Conservation (phyloP, 805 yeast species). For the Sugiyamaella smithiae region DNA sequence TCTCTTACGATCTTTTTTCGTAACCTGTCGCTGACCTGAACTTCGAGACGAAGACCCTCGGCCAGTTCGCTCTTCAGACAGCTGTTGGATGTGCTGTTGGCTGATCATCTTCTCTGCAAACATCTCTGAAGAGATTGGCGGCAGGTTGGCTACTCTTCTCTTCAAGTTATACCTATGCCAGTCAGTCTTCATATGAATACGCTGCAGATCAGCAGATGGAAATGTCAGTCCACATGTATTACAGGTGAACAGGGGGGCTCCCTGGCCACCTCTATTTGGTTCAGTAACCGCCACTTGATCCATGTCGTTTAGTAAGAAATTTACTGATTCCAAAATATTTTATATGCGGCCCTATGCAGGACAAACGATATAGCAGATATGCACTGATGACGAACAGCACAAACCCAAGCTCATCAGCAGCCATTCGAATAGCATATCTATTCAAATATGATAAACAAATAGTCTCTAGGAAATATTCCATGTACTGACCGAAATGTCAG, state of each 20-base stretch:
- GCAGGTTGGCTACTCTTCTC: conserved; percentile 81
- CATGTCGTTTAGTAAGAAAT: too few species aligned
- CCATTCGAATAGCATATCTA: too few species aligned
- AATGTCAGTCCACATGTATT: conserved; percentile 85
- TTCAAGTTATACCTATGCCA: conserved; percentile 97
- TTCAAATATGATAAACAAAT: too few species aligned
- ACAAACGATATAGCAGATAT: too few species aligned
- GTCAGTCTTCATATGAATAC: conserved; percentile 93
- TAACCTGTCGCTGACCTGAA: conserved; percentile 33
- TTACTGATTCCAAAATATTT: not conserved
- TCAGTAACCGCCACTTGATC: conserved; percentile 16
- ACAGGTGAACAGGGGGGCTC: conserved; percentile 57
- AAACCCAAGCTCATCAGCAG: too few species aligned
- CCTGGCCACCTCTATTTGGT: conserved; percentile 20
- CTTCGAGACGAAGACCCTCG: conserved; percentile 24
- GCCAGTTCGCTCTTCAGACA: conserved; percentile 23
- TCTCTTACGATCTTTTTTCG: conserved; percentile 37
- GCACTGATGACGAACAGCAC: not conserved
- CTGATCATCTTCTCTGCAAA: conserved; percentile 66
- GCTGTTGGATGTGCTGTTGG: conserved; percentile 30
- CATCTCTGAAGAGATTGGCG: conserved; percentile 64
- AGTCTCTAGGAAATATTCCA: too few species aligned
- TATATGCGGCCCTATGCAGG: not conserved
- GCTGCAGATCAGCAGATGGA: conserved; percentile 76
- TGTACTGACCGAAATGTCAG: too few species aligned